phyloP scores from a whole-genome alignment of 2,329 filamentous ascomycete genomes.

The Sclerotiophoma versabilis region DNA sequence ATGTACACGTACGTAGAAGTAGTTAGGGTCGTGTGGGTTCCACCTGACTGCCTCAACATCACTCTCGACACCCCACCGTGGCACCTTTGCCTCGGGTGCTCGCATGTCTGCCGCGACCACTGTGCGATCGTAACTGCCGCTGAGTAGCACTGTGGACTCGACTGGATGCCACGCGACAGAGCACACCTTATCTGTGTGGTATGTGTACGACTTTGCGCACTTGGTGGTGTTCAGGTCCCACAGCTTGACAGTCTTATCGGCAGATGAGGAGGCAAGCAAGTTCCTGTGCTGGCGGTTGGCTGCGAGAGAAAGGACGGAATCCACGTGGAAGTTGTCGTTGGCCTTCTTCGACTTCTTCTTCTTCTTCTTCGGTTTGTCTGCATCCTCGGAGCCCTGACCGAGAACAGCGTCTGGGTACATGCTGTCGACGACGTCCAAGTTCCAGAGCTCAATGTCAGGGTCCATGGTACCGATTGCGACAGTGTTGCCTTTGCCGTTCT shows the following conservation, averaged over 20 bases:
- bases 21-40: constrained; percentile 92
- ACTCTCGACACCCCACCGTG: constrained; percentile 91
- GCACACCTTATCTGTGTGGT: constrained; percentile 98
- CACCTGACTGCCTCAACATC: constrained; percentile 93
- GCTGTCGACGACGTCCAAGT: constrained; percentile 92
- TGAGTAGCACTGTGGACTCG: constrained; percentile 87
- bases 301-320: constrained; percentile 88
- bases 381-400: constrained; percentile 67
- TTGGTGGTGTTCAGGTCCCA: constrained; percentile 94
- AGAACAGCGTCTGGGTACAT: constrained; percentile 98
- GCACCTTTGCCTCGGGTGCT: constrained; percentile 79
- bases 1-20: constrained; percentile 75
- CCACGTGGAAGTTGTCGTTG: constrained; percentile 92
- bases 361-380: constrained; percentile 76
- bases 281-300: constrained; percentile 95
- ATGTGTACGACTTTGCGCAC: constrained; percentile 93
- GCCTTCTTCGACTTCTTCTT: constrained; percentile 89
- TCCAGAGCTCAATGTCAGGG: constrained; percentile 98
- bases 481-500: constrained; percentile 80
- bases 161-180: constrained; percentile 90
- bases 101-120: constrained; percentile 97
- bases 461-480: constrained; percentile 97
- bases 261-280: constrained; percentile 90
- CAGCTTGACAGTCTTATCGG: constrained; percentile 95
- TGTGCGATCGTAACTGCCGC: constrained; percentile 93